Base-by-base conservation (phyloP, 1,284 basidiomycete genomes). In the Cryptococcus sp. region DNA sequence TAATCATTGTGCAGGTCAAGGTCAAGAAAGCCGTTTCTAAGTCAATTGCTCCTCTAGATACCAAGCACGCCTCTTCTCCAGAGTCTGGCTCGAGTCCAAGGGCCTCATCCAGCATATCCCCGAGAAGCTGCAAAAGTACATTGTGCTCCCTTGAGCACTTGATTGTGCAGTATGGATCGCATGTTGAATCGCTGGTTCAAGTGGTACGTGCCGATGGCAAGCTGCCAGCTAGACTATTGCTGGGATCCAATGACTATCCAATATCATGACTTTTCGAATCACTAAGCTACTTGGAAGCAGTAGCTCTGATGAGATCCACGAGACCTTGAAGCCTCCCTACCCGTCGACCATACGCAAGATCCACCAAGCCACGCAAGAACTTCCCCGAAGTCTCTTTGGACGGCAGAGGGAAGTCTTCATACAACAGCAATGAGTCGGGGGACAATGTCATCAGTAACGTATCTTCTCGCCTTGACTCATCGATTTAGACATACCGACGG, bases 21-120 rank as follows among this genome's bases (percentile, higher is more conserved):
- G 10, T 17, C 19, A 48, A n/a, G 17, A 4, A 25, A 25, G n/a
- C 10, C 20, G 30, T 15, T 30, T 3, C n/a, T 40, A 7, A 45
- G n/a, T n/a, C n/a, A n/a, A n/a, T n/a, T n/a, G n/a, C n/a, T n/a
- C n/a, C n/a, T n/a, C n/a, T 63, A 80, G 80, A 58, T 99, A 99
- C 76, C 96, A 99, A 81, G 93, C 90, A 58, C 84, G 96, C 13
- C 81, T 99, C 47, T 98, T 98, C 81, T 96, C 92, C n/a, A 89
- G 90, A 76, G 86, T 86, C 68, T 99, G 96, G 96, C 81, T 99
- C 56, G 82, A 89, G 75, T 82, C 84, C 51, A 99, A 99, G 77
- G 86, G 84, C 1, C 82, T 99, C 50, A 83, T 85, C 57, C 81
- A 84, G 41, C 88, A 88, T 22, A 91, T 99, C 69, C 94, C 96